Percentiles rank a stretch among this genome's conserved stretches.
These are phyloP conservation scores for Biscogniauxia mediterranea DNA, from an alignment of 2,329 filamentous ascomycete genomes.

Conservation along the genomic window DNA sequence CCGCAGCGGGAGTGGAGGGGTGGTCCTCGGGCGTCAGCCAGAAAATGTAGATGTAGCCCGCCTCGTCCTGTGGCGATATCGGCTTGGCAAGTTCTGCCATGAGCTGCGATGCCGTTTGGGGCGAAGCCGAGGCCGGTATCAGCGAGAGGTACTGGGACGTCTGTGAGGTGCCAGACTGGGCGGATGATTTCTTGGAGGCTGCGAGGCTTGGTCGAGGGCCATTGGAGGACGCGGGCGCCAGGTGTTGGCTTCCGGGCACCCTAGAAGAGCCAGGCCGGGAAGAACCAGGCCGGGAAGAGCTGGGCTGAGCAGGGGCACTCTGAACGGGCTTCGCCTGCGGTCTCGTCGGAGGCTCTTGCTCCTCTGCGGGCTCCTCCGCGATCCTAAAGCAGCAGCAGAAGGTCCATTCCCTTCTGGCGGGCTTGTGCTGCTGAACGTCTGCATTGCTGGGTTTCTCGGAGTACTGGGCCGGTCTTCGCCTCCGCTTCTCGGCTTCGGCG, in stretches of 20 bases:
- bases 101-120: conserved; percentile 67
- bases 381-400: conserved; percentile 56
- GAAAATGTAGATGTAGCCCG: conserved; percentile 98
- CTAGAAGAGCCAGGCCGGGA: conserved; percentile 27
- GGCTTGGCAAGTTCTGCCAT: conserved; percentile 75
- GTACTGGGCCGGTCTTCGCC: conserved; percentile 22
- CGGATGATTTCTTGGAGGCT: conserved; percentile 26
- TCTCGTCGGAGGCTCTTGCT: conserved; percentile 38
- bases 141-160: conserved; percentile 57
- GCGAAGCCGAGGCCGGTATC: conserved; percentile 66
- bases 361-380: conserved; percentile 42
- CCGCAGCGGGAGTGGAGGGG: conserved; percentile 52
- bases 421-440: conserved; percentile 19
- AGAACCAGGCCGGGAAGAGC: too few relatives aligned
- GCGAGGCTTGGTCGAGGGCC: conserved; percentile 28
- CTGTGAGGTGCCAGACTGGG: conserved; percentile 30
- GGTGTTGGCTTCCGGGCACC: conserved; percentile 28
- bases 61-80: conserved; percentile 70
- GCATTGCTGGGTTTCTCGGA: conserved; percentile 18
- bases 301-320: conserved; percentile 18
- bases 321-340: conserved; percentile 50
- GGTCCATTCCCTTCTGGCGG: conserved; percentile 32
- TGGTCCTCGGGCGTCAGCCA: conserved; percentile 77
- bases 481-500: conserved; percentile 57
- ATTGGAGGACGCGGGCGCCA: conserved; percentile 25